Base-by-base conservation (phyloP, 768 basidiomycete genomes). In the Heimioporus sp. region DNA sequence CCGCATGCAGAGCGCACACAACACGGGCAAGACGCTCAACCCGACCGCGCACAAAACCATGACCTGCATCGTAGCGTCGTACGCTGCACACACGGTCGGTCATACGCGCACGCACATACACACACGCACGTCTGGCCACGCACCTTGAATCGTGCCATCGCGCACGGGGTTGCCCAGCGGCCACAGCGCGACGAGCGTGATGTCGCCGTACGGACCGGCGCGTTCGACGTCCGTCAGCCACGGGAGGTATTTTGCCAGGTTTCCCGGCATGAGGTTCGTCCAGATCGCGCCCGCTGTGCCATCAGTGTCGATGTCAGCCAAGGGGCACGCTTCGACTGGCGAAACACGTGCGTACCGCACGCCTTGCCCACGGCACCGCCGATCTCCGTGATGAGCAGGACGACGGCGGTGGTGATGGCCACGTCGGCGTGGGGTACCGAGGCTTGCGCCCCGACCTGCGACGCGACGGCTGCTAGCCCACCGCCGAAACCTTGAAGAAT, bases 401-500 rank as follows among this genome's bases (percentile, higher is more conserved):
- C 81, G 46, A 86, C 68, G 0, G 85, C 84, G 7, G 83, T 87
- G 40, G 81, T 81, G 59, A 82, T 82, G 0, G 83, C 86, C 7
- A 87, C 80, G 52, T 87, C 86, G 11, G 65, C 64, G 59, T 87
- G 86, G 0, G 80, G 72, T 4, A 87, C 87, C 11, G 79, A 72
- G 4, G 84, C 86, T 61, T 88, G 86, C 4, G 85, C 80, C 30
- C 77, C 80, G 35, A 85, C 82, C 61, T 82, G 82, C 1, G 75
- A 65, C 5, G 80, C 63, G 38, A 82, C 71, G 9, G 79, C 78
- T 4, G 86, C 85, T 50, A 90, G 75, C 15, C 87, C 88, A 13
- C 88, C 88, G 16, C 88, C 88, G 10, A 84, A 70, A 43, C 87
- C 88, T 68, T 89, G 87, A 15, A 91, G 72, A 46, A 89, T 66